Percentiles rank a stretch among this genome's conserved stretches.
Conservation (phyloP, 108 stramenopile genomes). For the Aurantiochytrium sp. region DNA sequence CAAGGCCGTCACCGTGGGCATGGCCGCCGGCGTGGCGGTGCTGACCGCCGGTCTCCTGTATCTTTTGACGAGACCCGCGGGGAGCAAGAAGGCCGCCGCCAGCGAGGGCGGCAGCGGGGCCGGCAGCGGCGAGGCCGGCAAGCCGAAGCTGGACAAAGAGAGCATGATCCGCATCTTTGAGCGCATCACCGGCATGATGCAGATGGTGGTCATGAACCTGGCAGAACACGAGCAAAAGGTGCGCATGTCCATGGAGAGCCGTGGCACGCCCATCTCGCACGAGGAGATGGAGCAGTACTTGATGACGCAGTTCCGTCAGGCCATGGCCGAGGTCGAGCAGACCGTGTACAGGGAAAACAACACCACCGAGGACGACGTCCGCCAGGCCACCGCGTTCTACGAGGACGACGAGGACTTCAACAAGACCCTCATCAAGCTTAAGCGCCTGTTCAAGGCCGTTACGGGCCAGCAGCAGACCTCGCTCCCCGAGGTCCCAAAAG, state of each 20-base stretch:
- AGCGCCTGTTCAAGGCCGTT: constrained; percentile 22
- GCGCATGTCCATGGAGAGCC: not conserved
- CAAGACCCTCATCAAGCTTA: not conserved
- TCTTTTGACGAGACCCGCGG: not conserved
- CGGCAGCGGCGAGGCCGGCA: not conserved
- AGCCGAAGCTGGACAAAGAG: not conserved
- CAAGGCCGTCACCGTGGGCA: not conserved
- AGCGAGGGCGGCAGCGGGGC: not conserved
- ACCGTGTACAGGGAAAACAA: constrained; percentile 27
- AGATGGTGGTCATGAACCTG: constrained; percentile 11
- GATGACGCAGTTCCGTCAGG: constrained; percentile 17
- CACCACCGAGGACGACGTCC: constrained; percentile 31
- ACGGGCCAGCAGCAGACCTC: not conserved
- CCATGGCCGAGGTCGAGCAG: constrained; percentile 29
- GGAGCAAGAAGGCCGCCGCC: not conserved
- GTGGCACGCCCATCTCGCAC: not conserved
- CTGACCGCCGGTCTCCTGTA: not conserved
- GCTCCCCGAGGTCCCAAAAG: not conserved
- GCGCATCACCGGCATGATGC: constrained; percentile 9
- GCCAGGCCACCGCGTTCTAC: not conserved
- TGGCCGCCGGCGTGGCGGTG: constrained; percentile 1
- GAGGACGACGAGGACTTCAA: constrained; percentile 22
- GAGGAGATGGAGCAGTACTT: constrained; percentile 23
- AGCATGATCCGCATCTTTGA: constrained; percentile 14
- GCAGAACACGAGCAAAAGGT: constrained; percentile 30